Percentiles rank a stretch among this genome's conserved stretches.
Evolutionary conservation across 2,329 filamentous ascomycete genomes (phyloP).

Genomic region (Diaporthe vexans): DNA sequence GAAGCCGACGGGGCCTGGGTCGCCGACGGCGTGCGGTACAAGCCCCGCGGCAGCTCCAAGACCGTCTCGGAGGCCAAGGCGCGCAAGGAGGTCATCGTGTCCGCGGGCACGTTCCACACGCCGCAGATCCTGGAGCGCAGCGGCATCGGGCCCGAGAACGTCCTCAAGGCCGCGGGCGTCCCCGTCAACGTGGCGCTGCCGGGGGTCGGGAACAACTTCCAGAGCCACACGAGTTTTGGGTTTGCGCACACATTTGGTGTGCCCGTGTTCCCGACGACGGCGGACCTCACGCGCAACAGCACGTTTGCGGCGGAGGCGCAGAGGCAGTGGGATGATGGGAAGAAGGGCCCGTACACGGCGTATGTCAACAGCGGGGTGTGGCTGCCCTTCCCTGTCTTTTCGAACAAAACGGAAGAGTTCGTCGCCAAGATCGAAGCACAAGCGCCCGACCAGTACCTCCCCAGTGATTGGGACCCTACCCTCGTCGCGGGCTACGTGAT

Average conservation of each 20-base stretch:
- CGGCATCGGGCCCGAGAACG: slow-evolving; percentile 65
- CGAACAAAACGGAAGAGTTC: slow-evolving; percentile 20
- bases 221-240: slow-evolving; percentile 55
- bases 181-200: slow-evolving; percentile 52
- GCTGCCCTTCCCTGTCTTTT: slow-evolving; percentile 26
- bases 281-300: slow-evolving; percentile 10
- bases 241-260: slow-evolving; percentile 13
- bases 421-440: slow-evolving; percentile 1
- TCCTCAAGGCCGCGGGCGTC: slow-evolving; percentile 55
- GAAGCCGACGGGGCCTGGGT: slow-evolving; percentile 2
- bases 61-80: slow-evolving; percentile 28
- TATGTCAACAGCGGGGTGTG: slow-evolving; percentile 29
- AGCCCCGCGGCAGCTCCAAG: slow-evolving; percentile 15
- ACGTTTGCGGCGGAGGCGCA: slow-evolving; percentile 22
- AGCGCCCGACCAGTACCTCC: slow-evolving; percentile 8
- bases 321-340: background rate
- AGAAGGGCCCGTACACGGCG: slow-evolving; percentile 10
- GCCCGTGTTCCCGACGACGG: slow-evolving; percentile 15
- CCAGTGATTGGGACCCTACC: background rate
- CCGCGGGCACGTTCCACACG: slow-evolving; percentile 69
- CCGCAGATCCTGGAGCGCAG: slow-evolving; percentile 73
- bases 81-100: slow-evolving; percentile 67
- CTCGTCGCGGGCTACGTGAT: slow-evolving; percentile 6
- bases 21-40: slow-evolving; percentile 27
- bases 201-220: slow-evolving; percentile 63